Evolutionary conservation across 1,139 yeast species (phyloP).

Genomic region (Blastobotrys capitulatus): DNA sequence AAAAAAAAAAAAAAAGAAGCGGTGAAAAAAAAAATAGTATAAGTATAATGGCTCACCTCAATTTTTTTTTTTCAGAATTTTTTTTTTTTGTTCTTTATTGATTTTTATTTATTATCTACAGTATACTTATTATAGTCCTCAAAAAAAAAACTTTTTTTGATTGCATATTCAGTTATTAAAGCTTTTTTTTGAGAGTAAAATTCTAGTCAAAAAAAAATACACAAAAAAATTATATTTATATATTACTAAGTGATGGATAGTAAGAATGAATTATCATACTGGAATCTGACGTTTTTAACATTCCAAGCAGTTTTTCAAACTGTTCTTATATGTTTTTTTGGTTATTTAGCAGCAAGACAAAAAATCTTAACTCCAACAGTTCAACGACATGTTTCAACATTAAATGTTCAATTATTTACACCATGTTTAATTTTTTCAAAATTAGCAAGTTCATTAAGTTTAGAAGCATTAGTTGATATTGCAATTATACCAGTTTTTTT

Average conservation of each 20-base stretch:
- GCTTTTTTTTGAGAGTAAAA: too few relatives aligned
- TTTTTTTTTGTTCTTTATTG: too few relatives aligned
- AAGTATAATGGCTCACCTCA: too few relatives aligned
- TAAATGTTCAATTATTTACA: constrained; percentile 76
- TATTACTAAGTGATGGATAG: neutral
- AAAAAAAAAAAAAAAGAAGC: too few relatives aligned
- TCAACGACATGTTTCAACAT: constrained; percentile 58
- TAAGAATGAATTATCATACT: constrained; percentile 39
- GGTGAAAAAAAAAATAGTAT: too few relatives aligned
- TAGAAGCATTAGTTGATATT: constrained; percentile 62
- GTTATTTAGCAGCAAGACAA: constrained; percentile 59
- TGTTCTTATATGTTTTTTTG: constrained; percentile 64
- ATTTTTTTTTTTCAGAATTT: too few relatives aligned
- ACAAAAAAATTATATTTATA: neutral
- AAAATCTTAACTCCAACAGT: constrained; percentile 56
- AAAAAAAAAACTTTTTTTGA: too few relatives aligned
- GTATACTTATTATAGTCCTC: too few relatives aligned
- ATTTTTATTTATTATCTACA: too few relatives aligned
- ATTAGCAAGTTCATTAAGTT: constrained; percentile 66
- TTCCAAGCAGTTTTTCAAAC: constrained; percentile 78
- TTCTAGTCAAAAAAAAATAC: neutral
- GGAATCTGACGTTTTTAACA: constrained; percentile 56
- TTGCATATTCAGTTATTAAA: too few relatives aligned
- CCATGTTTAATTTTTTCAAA: constrained; percentile 80
- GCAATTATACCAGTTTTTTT: constrained; percentile 69